Evolutionary conservation across 805 yeast species (phyloP), one percentile per base, ranked within the genome.

Genomic region (Danielozyma ontarioensis): DNA sequence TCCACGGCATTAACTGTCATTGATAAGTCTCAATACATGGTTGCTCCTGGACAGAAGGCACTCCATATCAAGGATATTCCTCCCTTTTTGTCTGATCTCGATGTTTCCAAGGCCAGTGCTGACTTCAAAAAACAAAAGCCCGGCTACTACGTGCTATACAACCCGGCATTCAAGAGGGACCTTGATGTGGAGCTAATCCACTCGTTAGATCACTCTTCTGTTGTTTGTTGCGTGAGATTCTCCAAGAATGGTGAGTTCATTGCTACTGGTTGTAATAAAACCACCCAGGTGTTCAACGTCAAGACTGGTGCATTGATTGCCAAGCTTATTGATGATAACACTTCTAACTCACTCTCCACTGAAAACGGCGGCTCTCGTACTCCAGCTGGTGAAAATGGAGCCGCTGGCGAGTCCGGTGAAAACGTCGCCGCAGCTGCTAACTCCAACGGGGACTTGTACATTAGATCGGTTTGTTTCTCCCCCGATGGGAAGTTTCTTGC

Each of bases 201-300:
- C 54, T 82, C 96, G 11, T 75, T 90, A 47, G 95, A 85, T 55
- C 97, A 93, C 65, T 75, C 88, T 12, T 83, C 95, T 2, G 97
- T 90, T 28, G 97, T 90, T 32, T 93, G 97, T 68, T 90, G 97
- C 62, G 97, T 90, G 37, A 74, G 95, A 41, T 90, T 93, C 68
- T 80, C 89, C 37, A 78, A 78, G 44, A 95, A 87, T 57, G 97
- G 97, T 42, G 83, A 84, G 62, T 85, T 76, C 54, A 70, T 90
- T 46, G 98, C 97, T 17, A 90, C 97, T 12, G 98, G 98, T 31
- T 89, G 97, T 68, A 93, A 90, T 67, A 86, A 88, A 56, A 77
- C 94, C 27, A 93, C 97, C 3, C 96, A 89, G 61, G 96, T 90
- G 37, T 90, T 82, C 62, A 83, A 84, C 45, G 97, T 89, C 32